These are phyloP conservation scores for Penicillium sp. DNA, from an alignment of 2,329 filamentous ascomycete genomes.

Conservation along the genomic window DNA sequence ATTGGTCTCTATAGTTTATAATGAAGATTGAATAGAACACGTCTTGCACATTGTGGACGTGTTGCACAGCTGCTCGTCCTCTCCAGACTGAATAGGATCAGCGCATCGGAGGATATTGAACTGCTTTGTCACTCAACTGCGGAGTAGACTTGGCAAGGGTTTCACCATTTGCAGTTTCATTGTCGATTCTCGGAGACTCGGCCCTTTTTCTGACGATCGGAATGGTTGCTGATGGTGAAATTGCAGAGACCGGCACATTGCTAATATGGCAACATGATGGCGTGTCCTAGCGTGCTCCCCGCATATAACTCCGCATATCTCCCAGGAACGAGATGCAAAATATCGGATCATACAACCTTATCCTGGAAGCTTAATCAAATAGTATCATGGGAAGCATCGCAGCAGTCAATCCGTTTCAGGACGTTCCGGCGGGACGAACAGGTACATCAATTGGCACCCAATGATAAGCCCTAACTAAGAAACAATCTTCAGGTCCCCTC, in stretches of 20 bases:
- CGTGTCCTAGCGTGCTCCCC: conserved; percentile 1
- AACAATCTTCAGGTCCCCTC: conserved; percentile 5
- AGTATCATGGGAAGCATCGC: conserved; percentile 14
- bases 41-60: no score
- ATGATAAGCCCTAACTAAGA: neutral
- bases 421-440: conserved; percentile 6
- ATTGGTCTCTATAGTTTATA: no score
- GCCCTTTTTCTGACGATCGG: no score
- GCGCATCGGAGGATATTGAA: no score
- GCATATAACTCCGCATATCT: neutral
- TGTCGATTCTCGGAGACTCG: no score
- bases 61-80: no score
- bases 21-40: no score
- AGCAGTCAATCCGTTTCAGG: conserved; percentile 11
- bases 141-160: no score
- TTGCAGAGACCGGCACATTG: neutral
- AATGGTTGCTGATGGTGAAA: neutral
- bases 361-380: neutral
- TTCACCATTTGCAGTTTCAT: no score
- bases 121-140: no score
- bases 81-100: no score
- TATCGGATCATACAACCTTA: neutral
- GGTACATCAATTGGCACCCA: conserved; percentile 3
- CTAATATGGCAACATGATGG: conserved; percentile 8
- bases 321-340: neutral